Percentiles rank a stretch among this genome's conserved stretches.
Evolutionary conservation across 169 alveolate genomes (phyloP).

Genomic region (Blepharisma undulans): DNA sequence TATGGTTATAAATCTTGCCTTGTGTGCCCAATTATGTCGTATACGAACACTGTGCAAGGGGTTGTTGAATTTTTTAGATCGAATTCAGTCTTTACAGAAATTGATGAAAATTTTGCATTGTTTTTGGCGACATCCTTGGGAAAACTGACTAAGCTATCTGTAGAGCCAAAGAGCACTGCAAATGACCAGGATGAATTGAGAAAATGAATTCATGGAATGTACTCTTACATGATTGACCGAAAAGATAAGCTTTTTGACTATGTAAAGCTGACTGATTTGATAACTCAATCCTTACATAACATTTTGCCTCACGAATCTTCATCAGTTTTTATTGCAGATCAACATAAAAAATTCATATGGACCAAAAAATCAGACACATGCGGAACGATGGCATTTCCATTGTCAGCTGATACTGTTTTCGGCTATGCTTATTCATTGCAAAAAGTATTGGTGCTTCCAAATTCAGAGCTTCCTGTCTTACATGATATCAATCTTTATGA

Average conservation of each 20-base stretch:
- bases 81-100: not conserved
- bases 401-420: not conserved
- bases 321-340: not conserved
- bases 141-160: not conserved
- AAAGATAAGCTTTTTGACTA: not conserved
- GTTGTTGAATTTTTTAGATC: not conserved
- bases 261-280: not conserved
- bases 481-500: not conserved
- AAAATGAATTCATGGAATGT: not conserved
- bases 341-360: not conserved
- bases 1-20: not conserved
- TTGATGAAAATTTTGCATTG: not conserved
- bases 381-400: not conserved
- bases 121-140: not conserved
- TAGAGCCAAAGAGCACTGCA: not conserved
- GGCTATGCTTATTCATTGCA: not conserved
- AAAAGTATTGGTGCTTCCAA: not conserved
- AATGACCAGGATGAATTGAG: not conserved
- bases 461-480: not conserved
- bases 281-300: not conserved
- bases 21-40: constrained; percentile 1
- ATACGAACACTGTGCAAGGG: not conserved
- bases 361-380: constrained; percentile 9
- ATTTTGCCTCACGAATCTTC: not conserved
- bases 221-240: not conserved